Evolutionary conservation across 345 rosid species (phyloP), one percentile per base, ranked within the genome.

Genomic region (Rubroshorea leprosula): DNA sequence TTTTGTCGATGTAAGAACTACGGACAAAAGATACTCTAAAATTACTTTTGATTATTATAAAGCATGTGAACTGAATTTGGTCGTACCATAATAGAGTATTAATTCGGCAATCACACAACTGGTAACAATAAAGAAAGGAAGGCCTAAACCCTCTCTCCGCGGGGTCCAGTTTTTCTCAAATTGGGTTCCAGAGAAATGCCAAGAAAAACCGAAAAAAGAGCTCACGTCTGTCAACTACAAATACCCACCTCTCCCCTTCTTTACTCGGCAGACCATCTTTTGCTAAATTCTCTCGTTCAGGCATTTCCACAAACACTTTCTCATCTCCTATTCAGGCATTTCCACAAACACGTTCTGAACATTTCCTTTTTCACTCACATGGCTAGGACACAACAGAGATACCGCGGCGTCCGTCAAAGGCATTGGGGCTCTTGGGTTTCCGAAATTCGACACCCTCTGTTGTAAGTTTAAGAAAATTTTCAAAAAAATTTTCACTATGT

Each of bases 401-500:
- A 87, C 58, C 83, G 97, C 21, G 99, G 99, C 14, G 99, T 93
- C 24, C 79, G 99, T 61, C 99, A 93, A 44, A 83, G 99, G 76
- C 99, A 93, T 65, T 93, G 99, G 99, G 99, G 99, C 16, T 93
- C 99, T 41, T 93, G 99, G 99, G 99, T 93, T 8, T 93, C 99
- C 24, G 99, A 93, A 68, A 93, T 93, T 63, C 99, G 99, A 18
- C 99, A 93, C 53, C 99, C 99, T 53, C 62, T 93, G 60, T 57
- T 93, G 99, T 93, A 78, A 71, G 85, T 45, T 17, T 17, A 23
- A 7, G 0, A 23, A 14, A 22, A 12, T 51, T 39, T 11, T 6
- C 5, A 9, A 9, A 29, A n/a, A 46, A n/a, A 2, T 6, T 29
- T 14, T 16, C 16, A 11, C 35, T 9, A 9, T 9, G 9, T 9